A percentile compares a stretch with the other conserved stretches of the same genome.
These are phyloP conservation scores for Ilex asprella DNA, from an alignment of 257 asterid genomes.

Conservation along the genomic window DNA sequence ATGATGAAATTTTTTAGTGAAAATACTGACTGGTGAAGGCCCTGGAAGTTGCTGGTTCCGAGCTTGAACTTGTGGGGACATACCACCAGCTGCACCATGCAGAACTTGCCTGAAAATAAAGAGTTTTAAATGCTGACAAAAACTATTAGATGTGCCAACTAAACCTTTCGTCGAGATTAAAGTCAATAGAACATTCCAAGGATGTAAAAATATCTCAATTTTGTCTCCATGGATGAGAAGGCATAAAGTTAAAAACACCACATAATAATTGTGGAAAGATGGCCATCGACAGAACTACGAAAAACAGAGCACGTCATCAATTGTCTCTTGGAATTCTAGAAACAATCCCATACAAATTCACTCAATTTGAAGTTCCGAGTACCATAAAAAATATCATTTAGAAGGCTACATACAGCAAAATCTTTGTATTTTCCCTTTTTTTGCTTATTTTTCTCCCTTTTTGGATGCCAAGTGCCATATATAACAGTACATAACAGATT, in stretches of 20 bases:
- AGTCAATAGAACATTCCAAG: not conserved
- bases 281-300: not conserved
- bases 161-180: not conserved
- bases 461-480: conserved; percentile 5
- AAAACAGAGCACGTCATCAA: not conserved
- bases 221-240: not conserved
- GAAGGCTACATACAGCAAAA: too few relatives aligned
- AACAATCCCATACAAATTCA: not conserved
- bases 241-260: not conserved
- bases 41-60: conserved; percentile 94
- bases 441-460: not conserved
- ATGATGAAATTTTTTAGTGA: not conserved
- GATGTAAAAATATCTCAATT: not conserved
- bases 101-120: conserved; percentile 62
- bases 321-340: not conserved
- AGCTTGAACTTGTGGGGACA: conserved; percentile 88
- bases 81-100: conserved; percentile 74
- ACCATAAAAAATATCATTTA: not conserved
- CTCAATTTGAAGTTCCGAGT: not conserved
- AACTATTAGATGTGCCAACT: not conserved
- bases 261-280: not conserved
- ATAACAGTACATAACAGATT: too few relatives aligned
- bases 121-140: not conserved
- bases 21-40: conserved; percentile 68
- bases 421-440: not conserved